Conservation (phyloP, 1,284 basidiomycete genomes). For the Trichosporon coremiiforme region DNA sequence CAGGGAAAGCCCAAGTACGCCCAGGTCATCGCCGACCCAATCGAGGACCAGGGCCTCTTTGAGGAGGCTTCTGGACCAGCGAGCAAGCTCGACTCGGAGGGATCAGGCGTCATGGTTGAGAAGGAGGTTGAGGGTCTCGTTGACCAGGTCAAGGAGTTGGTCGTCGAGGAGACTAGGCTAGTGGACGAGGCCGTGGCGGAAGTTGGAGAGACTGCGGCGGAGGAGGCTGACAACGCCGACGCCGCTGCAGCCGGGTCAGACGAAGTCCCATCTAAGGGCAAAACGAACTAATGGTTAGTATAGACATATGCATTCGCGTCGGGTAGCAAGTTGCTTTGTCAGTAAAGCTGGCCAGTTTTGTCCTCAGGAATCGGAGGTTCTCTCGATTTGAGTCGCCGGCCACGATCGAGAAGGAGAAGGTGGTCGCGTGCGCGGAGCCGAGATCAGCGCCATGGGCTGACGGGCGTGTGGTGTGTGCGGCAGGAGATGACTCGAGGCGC, state of each 20-base stretch:
- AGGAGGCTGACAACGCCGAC: conserved; percentile 8
- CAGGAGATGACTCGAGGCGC: no score
- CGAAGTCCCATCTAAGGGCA: conserved; percentile 6
- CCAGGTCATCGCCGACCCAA: conserved; percentile 75
- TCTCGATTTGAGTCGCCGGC: no score
- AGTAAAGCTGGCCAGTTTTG: no score
- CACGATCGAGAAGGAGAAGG: no score
- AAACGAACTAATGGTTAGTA: conserved; percentile 19
- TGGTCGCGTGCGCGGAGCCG: no score
- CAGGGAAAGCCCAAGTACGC: conserved; percentile 81
- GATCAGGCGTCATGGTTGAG: conserved; percentile 51
- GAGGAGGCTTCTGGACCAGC: conserved; percentile 52
- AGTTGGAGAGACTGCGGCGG: conserved; percentile 13
- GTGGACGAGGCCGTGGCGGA: conserved; percentile 27
- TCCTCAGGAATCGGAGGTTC: no score
- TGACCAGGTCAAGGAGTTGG: conserved; percentile 54
- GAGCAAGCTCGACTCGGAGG: conserved; percentile 37
- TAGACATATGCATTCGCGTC: conserved; percentile 19
- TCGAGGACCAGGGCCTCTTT: conserved; percentile 67
- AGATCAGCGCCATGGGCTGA: no score
- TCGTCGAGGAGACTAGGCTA: conserved; percentile 31
- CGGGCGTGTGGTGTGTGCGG: no score
- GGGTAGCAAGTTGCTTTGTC: neutral
- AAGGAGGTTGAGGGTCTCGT: conserved; percentile 49
- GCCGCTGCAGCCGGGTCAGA: neutral